Base-by-base conservation (phyloP, 2,329 filamentous ascomycete species). In the Phaeosphaeriaceae sp. region DNA sequence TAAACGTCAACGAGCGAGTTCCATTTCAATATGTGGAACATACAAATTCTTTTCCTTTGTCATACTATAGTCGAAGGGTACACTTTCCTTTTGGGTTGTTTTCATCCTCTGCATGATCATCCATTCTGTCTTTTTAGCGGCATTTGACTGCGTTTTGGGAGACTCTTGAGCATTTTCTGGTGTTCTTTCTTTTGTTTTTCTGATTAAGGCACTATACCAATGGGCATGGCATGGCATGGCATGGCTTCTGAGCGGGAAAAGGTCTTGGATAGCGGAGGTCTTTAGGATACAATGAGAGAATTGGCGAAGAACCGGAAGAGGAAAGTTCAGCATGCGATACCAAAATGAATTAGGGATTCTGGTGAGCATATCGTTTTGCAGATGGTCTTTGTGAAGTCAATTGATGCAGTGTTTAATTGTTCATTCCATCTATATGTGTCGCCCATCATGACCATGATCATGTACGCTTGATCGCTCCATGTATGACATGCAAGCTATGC, bases 51-150 rank as follows among this genome's bases (percentile, higher is more conserved):
- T n/a, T n/a, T n/a, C 6, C 13, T 36, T 36, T 7, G 31, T 13
- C 11, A 36, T 11, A 36, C 31, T 51, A 54, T 57, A 9, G 47
- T 17, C 33, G 31, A 36, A 3, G 6, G 13, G 6, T 36, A 15
- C 13, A 36, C 31, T 36, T 36, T 13, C 31, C 6, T 36, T 49
- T 19, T 48, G 17, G 13, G 11, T 49, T 49, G 22, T 50, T 11
- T 27, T 20, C 45, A 51, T 56, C 54, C 51, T 52, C 13, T 48
- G 52, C 52, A 64, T 57, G 54, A 51, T 59, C 15, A 61, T 42
- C 48, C 53, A 27, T 56, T 48, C 42, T 58, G 49, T 62, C 48
- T 69, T 66, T 45, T 68, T 58, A 67, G 64, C 65, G 68, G 66
- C 67, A 71, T 69, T 61, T 67, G 63, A 65, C 68, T 59, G 56